phyloP scores from a whole-genome alignment of 2,329 filamentous ascomycete genomes.

The Pseudocercospora fuligena region DNA sequence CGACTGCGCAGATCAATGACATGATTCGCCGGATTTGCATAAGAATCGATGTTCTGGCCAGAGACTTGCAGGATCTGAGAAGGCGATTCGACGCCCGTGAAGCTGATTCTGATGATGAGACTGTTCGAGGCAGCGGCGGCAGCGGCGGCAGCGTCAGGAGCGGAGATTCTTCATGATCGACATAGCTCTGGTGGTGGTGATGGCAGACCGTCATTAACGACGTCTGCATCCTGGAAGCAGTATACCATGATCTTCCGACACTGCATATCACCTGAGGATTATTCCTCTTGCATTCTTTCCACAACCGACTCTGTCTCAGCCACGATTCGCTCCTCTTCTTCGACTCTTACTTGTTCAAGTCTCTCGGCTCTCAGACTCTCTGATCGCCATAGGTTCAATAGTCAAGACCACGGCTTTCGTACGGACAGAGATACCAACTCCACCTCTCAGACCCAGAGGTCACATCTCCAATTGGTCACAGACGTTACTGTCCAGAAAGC shows the following conservation, averaged over 20 bases:
- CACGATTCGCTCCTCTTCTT: not conserved
- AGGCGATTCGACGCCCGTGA: not conserved
- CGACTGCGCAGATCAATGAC: constrained; percentile 1
- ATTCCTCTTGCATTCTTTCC: not conserved
- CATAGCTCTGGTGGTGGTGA: not conserved
- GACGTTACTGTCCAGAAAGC: not conserved
- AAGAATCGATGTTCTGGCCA: not conserved
- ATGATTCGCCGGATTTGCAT: not conserved
- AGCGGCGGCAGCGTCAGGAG: not conserved
- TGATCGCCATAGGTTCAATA: not conserved
- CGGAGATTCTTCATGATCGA: not conserved
- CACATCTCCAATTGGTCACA: not conserved
- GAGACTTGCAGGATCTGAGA: not conserved
- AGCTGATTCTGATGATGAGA: not conserved
- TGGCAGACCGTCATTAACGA: not conserved
- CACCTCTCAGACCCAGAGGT: not conserved
- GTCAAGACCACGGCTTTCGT: not conserved
- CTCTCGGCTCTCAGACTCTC: not conserved
- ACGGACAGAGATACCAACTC: not conserved
- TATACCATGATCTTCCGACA: not conserved
- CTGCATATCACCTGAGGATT: not conserved
- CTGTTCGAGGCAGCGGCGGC: not conserved
- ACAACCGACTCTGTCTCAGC: not conserved
- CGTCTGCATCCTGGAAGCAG: not conserved
- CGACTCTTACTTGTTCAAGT: not conserved